Evolutionary conservation across 345 rosid species (phyloP), one percentile per base, ranked within the genome.

Genomic region (Clarkia xantiana): DNA sequence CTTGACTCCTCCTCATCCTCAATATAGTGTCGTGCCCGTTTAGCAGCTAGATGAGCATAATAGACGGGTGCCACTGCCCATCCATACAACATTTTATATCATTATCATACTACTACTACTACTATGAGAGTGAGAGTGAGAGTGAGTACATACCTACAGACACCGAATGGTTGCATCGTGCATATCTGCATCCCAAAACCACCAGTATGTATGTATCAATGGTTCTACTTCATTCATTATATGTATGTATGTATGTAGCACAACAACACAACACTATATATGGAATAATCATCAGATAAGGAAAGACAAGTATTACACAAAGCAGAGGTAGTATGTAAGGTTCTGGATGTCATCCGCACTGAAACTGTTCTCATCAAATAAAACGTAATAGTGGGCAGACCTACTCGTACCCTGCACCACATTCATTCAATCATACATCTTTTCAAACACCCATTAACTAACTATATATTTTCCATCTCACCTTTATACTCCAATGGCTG

Each of bases 401-500:
- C 97, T 86, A 52, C 95, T 82, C 19, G 95, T 90, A 4, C 95
- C 97, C 97, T 88, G 71, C n/a, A n/a, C n/a, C n/a, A 60, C 29
- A 47, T 45, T 39, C 39, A 54, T 10, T 4, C n/a, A n/a, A n/a
- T 12, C 23, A 25, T 39, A 22, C 9, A 22, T 39, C 49, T 42
- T 51, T 5, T 9, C 10, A 48, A 8, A 8, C 0, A 15, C 10
- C 40, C 1, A 12, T 12, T 1, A n/a, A n/a, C n/a, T 10, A 7
- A 40, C 14, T 36, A 44, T 18, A 34, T 6, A 8, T 11, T 14
- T 3, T 11, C n/a, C n/a, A n/a, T n/a, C n/a, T n/a, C n/a, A 85
- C 97, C 90, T 82, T 84, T 61, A 90, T 90, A 16, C 97, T 95
- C 52, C 95, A 94, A 61, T 86, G 97, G 52, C 97, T 89, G 64